phyloP scores from a whole-genome alignment of 2,329 filamentous ascomycete genomes.

The Knufia petricola region DNA sequence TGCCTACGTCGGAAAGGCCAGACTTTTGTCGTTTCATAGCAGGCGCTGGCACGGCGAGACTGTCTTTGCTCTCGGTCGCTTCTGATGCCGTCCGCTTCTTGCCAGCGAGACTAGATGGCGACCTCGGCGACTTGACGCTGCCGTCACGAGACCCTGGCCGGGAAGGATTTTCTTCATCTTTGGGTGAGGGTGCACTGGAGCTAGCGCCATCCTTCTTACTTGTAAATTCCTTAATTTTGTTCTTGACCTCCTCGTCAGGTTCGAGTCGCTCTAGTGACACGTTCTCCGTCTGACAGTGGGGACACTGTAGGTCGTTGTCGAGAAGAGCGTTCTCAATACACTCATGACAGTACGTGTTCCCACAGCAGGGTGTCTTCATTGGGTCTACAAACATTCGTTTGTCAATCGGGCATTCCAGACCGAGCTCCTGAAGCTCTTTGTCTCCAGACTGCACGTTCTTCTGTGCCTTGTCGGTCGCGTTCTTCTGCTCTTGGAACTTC shows the following conservation, averaged over 20 bases:
- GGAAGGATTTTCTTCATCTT: constrained; percentile 11
- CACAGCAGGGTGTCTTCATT: constrained; percentile 97
- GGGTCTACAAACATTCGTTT: constrained; percentile 97
- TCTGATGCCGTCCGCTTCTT: constrained; percentile 78
- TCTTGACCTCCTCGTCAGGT: constrained; percentile 66
- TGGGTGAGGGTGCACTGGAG: constrained; percentile 15
- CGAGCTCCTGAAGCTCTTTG: constrained; percentile 79
- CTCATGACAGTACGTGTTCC: constrained; percentile 97
- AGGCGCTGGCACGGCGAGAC: constrained; percentile 32
- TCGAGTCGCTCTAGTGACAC: constrained; percentile 87
- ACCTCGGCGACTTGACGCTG: constrained; percentile 14
- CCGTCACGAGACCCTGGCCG: constrained; percentile 18
- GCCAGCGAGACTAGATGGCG: constrained; percentile 29
- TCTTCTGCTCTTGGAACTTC: constrained; percentile 86
- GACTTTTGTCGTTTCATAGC: constrained; percentile 37
- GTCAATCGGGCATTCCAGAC: constrained; percentile 90
- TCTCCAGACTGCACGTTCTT: constrained; percentile 67
- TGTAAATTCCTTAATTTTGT: constrained; percentile 69
- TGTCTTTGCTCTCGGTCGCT: constrained; percentile 48
- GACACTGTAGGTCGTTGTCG: constrained; percentile 95
- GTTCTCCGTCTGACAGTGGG: constrained; percentile 79
- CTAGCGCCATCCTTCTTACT: constrained; percentile 38
- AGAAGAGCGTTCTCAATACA: constrained; percentile 99
- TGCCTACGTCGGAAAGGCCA: constrained; percentile 27
- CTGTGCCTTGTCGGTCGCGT: constrained; percentile 70